Base-by-base conservation (phyloP, 768 basidiomycete genomes). In the Amyloporia xantha region DNA sequence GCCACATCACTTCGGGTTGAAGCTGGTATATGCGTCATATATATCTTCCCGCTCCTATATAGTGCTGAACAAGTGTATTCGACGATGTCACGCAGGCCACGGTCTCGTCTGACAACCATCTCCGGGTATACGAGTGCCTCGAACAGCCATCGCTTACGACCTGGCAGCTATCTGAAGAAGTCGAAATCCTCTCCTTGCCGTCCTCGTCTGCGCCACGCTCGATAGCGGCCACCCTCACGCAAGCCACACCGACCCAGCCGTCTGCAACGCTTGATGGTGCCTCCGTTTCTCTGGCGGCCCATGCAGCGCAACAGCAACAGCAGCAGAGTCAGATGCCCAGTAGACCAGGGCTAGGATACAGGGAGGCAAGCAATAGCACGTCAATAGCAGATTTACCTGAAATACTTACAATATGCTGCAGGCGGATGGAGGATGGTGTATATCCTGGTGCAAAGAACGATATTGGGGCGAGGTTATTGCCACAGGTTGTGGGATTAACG, bases 401-500 rank as follows among this genome's bases (percentile, higher is more conserved):
- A 11, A 25, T 19, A 39, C 7, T 19, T 7, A 6, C 7, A 17
- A 15, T n/a, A 24, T 39, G 5, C 20, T 24, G 12, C 28, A 63
- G 61, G 91, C 91, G 2, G 84, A 91, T 47, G 91, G 91, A 3
- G 94, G 89, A 1, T 97, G 92, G 92, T 86, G 84, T 49, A 66
- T 99, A 37, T 86, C 86, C 6, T 99, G 94, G 93, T 97, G 94
- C 66, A 91, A 91, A 61, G 96, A 98, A 59, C 76, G 78, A 52
- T 96, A 93, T 66, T 96, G 93, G 93, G 95, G 95, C 1, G 89
- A 93, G 61, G 61, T 95, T 17, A 72, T 97, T 42, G 92, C 91
- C 7, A 83, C 81, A 0, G 79, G 82, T 1, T 78, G 78, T 47
- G 93, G 92, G 1, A 73, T 78, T 1, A 78, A 72, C 50, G 87